Percentiles rank a stretch among this genome's conserved stretches.
phyloP scores from a whole-genome alignment of 192 early-diverging fungal species.

The Backusella morwellensis region DNA sequence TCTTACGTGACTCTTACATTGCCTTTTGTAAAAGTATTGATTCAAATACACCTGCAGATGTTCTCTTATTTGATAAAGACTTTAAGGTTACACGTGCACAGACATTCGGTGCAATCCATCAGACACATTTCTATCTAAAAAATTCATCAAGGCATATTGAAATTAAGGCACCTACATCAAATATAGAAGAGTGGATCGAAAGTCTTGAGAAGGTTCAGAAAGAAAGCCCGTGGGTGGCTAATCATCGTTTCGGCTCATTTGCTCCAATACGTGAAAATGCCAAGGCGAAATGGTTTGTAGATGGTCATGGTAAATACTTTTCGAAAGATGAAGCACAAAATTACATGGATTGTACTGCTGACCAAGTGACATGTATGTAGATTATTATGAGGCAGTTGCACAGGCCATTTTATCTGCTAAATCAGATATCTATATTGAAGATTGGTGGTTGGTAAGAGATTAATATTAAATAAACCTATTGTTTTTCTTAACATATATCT shows the following conservation, averaged over 20 bases:
- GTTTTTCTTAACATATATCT: neutral
- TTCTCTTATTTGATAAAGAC: conserved; percentile 49
- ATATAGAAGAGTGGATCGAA: conserved; percentile 69
- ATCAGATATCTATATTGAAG: conserved; percentile 71
- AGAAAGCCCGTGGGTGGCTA: conserved; percentile 60
- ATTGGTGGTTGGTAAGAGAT: conserved; percentile 77
- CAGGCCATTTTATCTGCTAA: conserved; percentile 73
- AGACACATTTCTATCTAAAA: conserved; percentile 56
- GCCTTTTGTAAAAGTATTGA: conserved; percentile 49
- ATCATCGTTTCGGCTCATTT: conserved; percentile 74
- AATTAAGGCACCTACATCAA: conserved; percentile 62
- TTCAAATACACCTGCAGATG: conserved; percentile 40
- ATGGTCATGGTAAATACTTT: conserved; percentile 64
- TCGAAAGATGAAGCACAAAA: neutral
- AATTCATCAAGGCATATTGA: conserved; percentile 64
- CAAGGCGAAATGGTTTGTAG: conserved; percentile 78
- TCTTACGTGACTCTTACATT: conserved; percentile 73
- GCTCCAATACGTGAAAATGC: conserved; percentile 66
- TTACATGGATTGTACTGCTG: neutral
- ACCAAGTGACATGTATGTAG: conserved; percentile 18
- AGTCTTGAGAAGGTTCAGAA: conserved; percentile 56
- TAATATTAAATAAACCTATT: neutral
- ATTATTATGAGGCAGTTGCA: conserved; percentile 77
- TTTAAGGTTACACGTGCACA: conserved; percentile 27
- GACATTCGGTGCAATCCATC: conserved; percentile 31